Base-by-base conservation (phyloP, 805 yeast species). In the Cyberlindnera mississippiensis region DNA sequence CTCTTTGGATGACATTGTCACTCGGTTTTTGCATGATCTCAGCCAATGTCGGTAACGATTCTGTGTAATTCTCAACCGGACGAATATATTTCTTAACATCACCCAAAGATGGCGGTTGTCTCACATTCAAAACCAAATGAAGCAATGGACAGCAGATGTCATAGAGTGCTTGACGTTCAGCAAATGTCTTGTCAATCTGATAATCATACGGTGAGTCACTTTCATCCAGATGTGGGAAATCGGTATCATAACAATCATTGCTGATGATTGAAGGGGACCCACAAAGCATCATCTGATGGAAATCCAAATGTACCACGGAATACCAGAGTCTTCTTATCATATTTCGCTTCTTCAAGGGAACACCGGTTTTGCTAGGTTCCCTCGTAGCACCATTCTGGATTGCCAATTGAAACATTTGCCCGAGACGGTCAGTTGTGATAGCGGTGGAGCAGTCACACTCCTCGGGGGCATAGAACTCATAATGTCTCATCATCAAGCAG, bases 261-360 rank as follows among this genome's bases (percentile, higher is more conserved):
- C 46, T 50, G 29, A 57, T 50, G n/a, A 55, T 27, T 7, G 60
- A 50, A 1, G 59, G 57, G 12, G 42, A 27, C 1, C 62, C 62
- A 16, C 39, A 39, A 1, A 42, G 27, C 50, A 56, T 45, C 26
- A 50, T 14, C 27, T 50, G 56, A 29, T 53, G 45, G 11, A 50
- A 41, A 33, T 56, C 57, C 26, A 53, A 26, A 14, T 44, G 48
- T 3, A 49, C 39, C 18, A 55, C 40, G 19, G 43, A 38, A 20
- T 46, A 45, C 62, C 62, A 57, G 14, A 57, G 30, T 24, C 62
- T 43, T 50, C 60, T 49, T n/a, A 45, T 32, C 27, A 52, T 14
- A 29, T 55, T 55, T 12, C 42, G 36, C 8, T 18, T n/a, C 19
- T 32, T 38, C 33, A 39, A 18, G 4, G 44, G 39, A 1, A 42